phyloP scores from a whole-genome alignment of 148 eudicot genomes.

The Salicornia ramosissima region DNA sequence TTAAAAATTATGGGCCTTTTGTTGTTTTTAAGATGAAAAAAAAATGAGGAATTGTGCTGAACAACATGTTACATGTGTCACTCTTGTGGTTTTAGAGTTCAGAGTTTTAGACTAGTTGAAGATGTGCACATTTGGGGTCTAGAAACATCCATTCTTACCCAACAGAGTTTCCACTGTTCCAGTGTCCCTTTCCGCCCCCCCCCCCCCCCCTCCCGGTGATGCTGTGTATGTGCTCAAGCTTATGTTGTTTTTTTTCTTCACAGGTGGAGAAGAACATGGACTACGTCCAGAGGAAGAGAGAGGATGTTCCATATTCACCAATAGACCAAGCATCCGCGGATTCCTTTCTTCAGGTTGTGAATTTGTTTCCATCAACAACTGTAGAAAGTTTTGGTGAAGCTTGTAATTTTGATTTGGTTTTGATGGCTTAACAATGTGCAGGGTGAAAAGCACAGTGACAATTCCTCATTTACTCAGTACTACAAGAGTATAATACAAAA shows the following conservation, averaged over 20 bases:
- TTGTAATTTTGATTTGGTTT: conserved; percentile 12
- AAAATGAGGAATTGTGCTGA: too few species aligned
- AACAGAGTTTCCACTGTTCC: too few species aligned
- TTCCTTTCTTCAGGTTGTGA: conserved; percentile 72
- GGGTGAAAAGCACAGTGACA: conserved; percentile 54
- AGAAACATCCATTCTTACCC: too few species aligned
- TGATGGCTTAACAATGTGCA: conserved; percentile 31
- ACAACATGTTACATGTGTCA: too few species aligned
- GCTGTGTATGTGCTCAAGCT: not conserved
- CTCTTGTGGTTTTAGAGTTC: too few species aligned
- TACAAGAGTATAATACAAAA: conserved; percentile 71
- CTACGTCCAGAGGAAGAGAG: conserved; percentile 83
- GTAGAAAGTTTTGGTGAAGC: not conserved
- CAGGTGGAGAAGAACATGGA: conserved; percentile 90
- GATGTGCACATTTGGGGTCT: too few species aligned
- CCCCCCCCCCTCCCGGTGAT: too few species aligned
- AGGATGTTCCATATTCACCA: conserved; percentile 76
- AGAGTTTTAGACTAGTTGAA: too few species aligned
- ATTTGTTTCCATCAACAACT: conserved; percentile 13
- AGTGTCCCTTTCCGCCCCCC: too few species aligned
- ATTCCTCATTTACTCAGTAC: conserved; percentile 65
- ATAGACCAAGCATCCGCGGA: conserved; percentile 66
- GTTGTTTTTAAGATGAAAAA: too few species aligned
- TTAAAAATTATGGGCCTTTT: too few species aligned
- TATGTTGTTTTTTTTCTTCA: conserved; percentile 5